phyloP scores from a whole-genome alignment of 441 rosid species.

The Eruca vesicaria region DNA sequence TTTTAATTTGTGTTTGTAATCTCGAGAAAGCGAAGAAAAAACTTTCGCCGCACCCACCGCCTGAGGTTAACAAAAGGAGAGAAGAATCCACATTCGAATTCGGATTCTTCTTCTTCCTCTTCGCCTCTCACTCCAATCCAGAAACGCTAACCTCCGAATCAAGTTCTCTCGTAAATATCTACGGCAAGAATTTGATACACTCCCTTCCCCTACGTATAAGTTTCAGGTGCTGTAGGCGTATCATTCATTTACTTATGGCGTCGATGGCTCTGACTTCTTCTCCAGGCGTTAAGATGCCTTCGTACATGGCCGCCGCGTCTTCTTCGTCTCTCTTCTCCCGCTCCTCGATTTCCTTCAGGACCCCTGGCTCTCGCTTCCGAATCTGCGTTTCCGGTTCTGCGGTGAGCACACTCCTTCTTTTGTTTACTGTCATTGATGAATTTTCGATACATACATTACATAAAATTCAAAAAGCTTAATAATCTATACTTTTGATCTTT shows the following conservation, averaged over 20 bases:
- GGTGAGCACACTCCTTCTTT: slow-evolving; percentile 40
- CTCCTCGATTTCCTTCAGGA: slow-evolving; percentile 28
- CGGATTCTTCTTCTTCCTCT: not conserved
- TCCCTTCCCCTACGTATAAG: not conserved
- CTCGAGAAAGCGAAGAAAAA: slow-evolving; percentile 11
- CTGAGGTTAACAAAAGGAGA: not conserved
- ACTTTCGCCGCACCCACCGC: slow-evolving; percentile 35
- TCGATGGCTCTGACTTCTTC: slow-evolving; percentile 42
- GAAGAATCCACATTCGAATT: not conserved
- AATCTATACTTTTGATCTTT: no score
- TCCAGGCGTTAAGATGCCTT: slow-evolving; percentile 28
- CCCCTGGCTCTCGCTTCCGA: slow-evolving; percentile 35
- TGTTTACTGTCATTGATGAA: no score
- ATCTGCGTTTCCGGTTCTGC: slow-evolving; percentile 28
- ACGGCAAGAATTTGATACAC: not conserved
- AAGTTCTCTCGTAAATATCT: not conserved
- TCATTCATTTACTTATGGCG: slow-evolving; percentile 30
- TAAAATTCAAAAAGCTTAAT: no score
- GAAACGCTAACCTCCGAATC: not conserved
- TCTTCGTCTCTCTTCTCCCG: slow-evolving; percentile 38
- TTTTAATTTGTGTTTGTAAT: not conserved
- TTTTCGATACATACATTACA: no score
- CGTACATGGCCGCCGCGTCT: slow-evolving; percentile 27
- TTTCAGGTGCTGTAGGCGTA: slow-evolving; percentile 5
- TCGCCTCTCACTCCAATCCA: not conserved